Conservation (phyloP, 371 early-diverging fungal species). For the Rhizopus delemar region DNA sequence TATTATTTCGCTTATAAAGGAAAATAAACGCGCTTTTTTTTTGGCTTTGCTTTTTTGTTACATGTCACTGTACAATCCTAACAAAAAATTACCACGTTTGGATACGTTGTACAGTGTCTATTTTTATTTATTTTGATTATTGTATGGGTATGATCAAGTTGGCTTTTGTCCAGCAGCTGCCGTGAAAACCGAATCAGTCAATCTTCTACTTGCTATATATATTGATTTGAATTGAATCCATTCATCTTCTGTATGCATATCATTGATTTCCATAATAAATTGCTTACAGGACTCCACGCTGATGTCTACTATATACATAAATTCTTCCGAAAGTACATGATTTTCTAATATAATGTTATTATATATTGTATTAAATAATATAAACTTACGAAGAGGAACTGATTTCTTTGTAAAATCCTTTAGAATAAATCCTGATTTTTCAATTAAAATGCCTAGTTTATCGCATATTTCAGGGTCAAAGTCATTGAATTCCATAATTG, state of each 20-base stretch:
- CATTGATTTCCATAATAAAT: neutral
- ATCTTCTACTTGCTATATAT: constrained; percentile 7
- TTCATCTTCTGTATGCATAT: constrained; percentile 4
- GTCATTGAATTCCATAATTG: constrained; percentile 1
- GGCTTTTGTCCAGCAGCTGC: constrained; percentile 8
- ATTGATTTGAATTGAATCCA: neutral
- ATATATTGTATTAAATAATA: neutral
- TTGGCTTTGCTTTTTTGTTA: too few relatives aligned
- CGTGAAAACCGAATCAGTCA: neutral
- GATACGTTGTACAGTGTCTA: too few relatives aligned
- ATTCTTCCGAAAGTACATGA: constrained; percentile 5
- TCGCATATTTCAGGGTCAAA: constrained; percentile 1
- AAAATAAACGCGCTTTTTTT: too few relatives aligned
- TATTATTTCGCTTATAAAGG: too few relatives aligned
- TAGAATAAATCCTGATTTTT: neutral
- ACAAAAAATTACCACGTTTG: too few relatives aligned
- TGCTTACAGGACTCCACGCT: neutral
- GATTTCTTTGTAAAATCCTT: neutral
- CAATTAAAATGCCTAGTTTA: neutral
- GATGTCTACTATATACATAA: constrained; percentile 5
- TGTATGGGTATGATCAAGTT: too few relatives aligned
- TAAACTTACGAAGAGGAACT: neutral
- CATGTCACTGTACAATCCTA: too few relatives aligned
- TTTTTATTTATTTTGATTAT: too few relatives aligned
- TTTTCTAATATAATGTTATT: neutral